These are phyloP conservation scores for Pythium apleroticum DNA, from an alignment of 352 stramenopile species.

Conservation along the genomic window DNA sequence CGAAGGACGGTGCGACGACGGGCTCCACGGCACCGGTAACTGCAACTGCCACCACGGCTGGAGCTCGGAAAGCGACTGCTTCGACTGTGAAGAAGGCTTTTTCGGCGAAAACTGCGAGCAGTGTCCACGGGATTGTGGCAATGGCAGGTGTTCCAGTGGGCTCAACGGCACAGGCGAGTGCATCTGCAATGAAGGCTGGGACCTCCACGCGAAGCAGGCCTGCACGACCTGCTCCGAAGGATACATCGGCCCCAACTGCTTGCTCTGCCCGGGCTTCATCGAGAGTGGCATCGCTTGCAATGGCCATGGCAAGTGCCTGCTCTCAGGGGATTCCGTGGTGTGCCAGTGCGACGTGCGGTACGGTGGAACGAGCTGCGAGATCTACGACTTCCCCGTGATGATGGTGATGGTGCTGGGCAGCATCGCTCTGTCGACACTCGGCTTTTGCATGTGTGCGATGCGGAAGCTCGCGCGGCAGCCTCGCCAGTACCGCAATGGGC, in stretches of 20 bases:
- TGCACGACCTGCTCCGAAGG: constrained; percentile 77
- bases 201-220: constrained; percentile 53
- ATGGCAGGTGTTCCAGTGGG: constrained; percentile 77
- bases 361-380: constrained; percentile 67
- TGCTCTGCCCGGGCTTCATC: constrained; percentile 69
- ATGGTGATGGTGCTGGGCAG: constrained; percentile 80
- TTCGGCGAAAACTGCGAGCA: constrained; percentile 68
- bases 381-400: constrained; percentile 84
- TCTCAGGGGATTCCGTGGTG: constrained; percentile 48
- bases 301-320: constrained; percentile 66
- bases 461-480: constrained; percentile 69
- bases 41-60: constrained; percentile 85
- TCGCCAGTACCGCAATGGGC: constrained; percentile 47
- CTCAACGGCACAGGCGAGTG: constrained; percentile 78
- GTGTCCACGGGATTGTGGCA: constrained; percentile 71
- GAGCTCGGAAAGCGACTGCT: constrained; percentile 74
- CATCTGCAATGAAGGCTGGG: constrained; percentile 73
- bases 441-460: constrained; percentile 89
- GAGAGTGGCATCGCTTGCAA: constrained; percentile 74
- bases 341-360: constrained; percentile 79
- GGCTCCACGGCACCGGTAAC: constrained; percentile 64
- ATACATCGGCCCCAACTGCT: constrained; percentile 71
- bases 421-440: constrained; percentile 78
- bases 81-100: constrained; percentile 81
- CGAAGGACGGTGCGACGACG: constrained; percentile 79